A percentile compares a stretch with the other conserved stretches of the same genome.
These are phyloP conservation scores for Alternaria metachromatica DNA, from an alignment of 2,329 filamentous ascomycete species.

Conservation along the genomic window DNA sequence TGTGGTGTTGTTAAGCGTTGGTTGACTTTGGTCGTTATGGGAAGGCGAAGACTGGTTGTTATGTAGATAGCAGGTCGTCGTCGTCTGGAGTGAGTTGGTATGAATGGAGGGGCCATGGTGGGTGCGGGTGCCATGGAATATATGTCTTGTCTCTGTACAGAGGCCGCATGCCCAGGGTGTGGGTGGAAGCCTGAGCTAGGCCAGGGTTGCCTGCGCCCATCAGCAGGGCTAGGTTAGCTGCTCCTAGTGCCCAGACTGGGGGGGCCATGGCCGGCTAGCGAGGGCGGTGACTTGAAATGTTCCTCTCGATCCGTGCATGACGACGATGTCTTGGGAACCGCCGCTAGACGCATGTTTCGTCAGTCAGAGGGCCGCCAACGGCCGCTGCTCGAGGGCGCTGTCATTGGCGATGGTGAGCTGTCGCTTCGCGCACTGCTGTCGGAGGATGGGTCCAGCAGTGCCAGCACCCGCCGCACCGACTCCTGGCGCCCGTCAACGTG, in stretches of 20 bases:
- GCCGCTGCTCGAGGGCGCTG: slow-evolving; percentile 18
- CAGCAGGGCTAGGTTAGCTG: slow-evolving; percentile 22
- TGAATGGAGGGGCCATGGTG: slow-evolving; percentile 27
- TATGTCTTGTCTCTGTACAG: slow-evolving; percentile 41
- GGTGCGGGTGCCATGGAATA: slow-evolving; percentile 33
- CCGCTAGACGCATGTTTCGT: slow-evolving; percentile 26
- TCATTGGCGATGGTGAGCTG: slow-evolving; percentile 21
- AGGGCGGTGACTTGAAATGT: slow-evolving; percentile 38
- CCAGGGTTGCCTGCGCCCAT: slow-evolving; percentile 20
- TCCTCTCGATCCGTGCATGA: slow-evolving; percentile 31
- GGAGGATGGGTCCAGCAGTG: slow-evolving; percentile 15
- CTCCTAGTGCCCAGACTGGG: slow-evolving; percentile 9
- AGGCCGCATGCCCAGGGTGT: slow-evolving; percentile 25
- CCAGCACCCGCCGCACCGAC: slow-evolving; percentile 33
- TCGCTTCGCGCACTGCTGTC: slow-evolving; percentile 12
- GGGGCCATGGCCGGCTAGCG: slow-evolving; percentile 22
- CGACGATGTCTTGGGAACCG: slow-evolving; percentile 27
- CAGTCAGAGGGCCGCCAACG: slow-evolving; percentile 32
- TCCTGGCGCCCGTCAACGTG: slow-evolving; percentile 30
- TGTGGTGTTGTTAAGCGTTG: slow-evolving; percentile 22
- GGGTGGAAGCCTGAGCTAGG: slow-evolving; percentile 36
- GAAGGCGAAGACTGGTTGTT: slow-evolving; percentile 8
- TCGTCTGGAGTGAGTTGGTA: slow-evolving; percentile 17
- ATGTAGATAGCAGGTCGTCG: slow-evolving; percentile 3
- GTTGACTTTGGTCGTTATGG: slow-evolving; percentile 11